Base-by-base conservation (phyloP, 306 rosid species). In the Cicer cuneatum region DNA sequence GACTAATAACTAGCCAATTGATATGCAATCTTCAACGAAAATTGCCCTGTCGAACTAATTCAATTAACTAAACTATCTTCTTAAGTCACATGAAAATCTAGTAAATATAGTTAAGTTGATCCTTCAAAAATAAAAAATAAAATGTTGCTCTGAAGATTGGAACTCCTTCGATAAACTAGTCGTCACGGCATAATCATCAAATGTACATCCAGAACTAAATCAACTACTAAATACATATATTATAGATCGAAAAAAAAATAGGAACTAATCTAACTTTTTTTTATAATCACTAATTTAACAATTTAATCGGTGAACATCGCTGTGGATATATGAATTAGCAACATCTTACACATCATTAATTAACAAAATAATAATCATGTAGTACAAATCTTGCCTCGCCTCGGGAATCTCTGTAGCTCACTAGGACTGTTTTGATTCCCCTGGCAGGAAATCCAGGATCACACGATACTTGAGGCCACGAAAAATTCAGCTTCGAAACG, bases 391-490 rank as follows among this genome's bases (percentile, higher is more conserved):
- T 79, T 82, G 69, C 99, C 92, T 88, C 71, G 71, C 89, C 87
- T 11, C 35, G 9, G 40, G 80, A 74, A 77, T 92, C 96, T 77
- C 80, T 81, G 79, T 87, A 94, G 81, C 92, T 86, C 65, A 73
- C 89, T 52, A 94, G 62, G 47, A 91, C 81, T 4, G 88, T 80
- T 87, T 86, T 86, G 72, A 87, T 85, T 7, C 97, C 96, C 67
- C 93, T 84, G 24, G 90, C 80, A 63, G 97, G 96, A 85, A 79
- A 87, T 69, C 89, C 95, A 45, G 93, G 76, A 59, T 84, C 66
- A 66, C 99, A 92, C 12, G 92, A 85, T 6, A 87, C 90, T 70
- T 92, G 96, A 69, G 97, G 99, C 99, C 97, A 94, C 3, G 91
- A 69, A 67, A 88, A 89, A 73, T 82, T 86, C 83, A 92, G 84